A percentile compares a stretch with the other conserved stretches of the same genome.
phyloP scores from a whole-genome alignment of 1,284 basidiomycete species.

The Grifola frondosa region DNA sequence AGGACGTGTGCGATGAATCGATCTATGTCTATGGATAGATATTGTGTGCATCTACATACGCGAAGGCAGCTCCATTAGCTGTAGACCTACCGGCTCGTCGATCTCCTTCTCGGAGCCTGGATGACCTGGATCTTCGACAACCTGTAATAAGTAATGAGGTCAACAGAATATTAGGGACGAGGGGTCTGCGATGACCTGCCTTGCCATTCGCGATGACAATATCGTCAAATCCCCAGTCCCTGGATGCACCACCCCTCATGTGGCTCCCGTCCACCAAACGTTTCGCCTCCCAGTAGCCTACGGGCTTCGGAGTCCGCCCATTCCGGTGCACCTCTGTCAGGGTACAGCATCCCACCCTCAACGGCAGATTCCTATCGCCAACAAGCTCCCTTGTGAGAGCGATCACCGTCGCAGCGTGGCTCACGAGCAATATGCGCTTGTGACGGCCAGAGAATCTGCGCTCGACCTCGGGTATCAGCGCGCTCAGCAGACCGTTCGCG shows the following conservation, averaged over 20 bases:
- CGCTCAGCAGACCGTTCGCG: constrained; percentile 48
- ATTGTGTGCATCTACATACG: constrained; percentile 43
- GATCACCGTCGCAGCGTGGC: constrained; percentile 80
- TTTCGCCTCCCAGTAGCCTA: constrained; percentile 48
- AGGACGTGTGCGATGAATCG: background rate
- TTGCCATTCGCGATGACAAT: constrained; percentile 51
- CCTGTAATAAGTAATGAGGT: too few species aligned
- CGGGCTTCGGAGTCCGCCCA: constrained; percentile 20
- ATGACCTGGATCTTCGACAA: constrained; percentile 60
- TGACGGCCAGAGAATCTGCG: constrained; percentile 42
- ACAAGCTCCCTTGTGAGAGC: constrained; percentile 64
- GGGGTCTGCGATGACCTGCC: constrained; percentile 28
- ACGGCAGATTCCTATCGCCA: constrained; percentile 46
- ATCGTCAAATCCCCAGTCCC: constrained; percentile 83
- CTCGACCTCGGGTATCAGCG: constrained; percentile 53
- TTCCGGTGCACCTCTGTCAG: constrained; percentile 50
- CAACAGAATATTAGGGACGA: background rate
- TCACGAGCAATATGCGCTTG: constrained; percentile 62
- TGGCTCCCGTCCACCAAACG: constrained; percentile 56
- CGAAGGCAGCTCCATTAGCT: constrained; percentile 36
- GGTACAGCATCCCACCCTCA: constrained; percentile 71
- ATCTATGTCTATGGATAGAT: constrained; percentile 1
- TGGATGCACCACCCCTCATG: constrained; percentile 56
- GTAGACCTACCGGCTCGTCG: constrained; percentile 56
- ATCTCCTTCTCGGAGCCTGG: constrained; percentile 60